Evolutionary conservation across 1,284 basidiomycete genomes (phyloP).

Genomic region (Cutaneotrichosporon mucoides): DNA sequence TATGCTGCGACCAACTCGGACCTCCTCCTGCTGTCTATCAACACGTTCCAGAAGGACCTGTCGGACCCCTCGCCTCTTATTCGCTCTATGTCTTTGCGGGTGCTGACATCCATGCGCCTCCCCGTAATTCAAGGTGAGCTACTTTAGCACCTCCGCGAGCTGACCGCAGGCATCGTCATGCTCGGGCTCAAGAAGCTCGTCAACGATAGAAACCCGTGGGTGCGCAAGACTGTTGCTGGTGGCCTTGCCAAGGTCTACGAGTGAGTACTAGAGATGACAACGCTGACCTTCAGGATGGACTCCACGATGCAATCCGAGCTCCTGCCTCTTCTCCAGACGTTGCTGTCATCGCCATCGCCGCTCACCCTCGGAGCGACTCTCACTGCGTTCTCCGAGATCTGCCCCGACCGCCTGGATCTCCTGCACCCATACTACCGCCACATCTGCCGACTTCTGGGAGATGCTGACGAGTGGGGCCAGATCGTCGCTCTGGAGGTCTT

Average conservation of each 20-base stretch:
- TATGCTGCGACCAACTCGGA: constrained; percentile 92
- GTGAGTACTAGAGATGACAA: constrained; percentile 53
- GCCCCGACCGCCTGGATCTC: constrained; percentile 76
- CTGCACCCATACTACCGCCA: constrained; percentile 84
- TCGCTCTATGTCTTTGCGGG: constrained; percentile 88
- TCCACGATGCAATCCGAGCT: constrained; percentile 65
- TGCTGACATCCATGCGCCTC: constrained; percentile 85
- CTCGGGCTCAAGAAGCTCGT: constrained; percentile 88
- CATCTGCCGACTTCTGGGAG: constrained; percentile 74
- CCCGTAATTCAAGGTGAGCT: constrained; percentile 68
- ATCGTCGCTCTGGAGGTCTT: constrained; percentile 73
- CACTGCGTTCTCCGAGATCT: constrained; percentile 76
- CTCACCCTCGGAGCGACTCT: constrained; percentile 82
- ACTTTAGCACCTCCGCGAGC: not conserved
- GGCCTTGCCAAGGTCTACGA: constrained; percentile 81
- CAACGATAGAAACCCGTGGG: constrained; percentile 85
- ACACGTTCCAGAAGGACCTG: constrained; percentile 97
- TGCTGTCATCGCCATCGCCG: constrained; percentile 78
- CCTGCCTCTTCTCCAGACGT: constrained; percentile 66
- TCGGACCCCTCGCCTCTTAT: constrained; percentile 88
- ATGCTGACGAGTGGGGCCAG: constrained; percentile 97
- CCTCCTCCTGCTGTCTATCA: constrained; percentile 91
- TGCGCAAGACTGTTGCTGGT: constrained; percentile 83
- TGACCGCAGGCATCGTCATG: constrained; percentile 62
- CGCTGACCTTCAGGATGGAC: constrained; percentile 60